phyloP scores from a whole-genome alignment of 768 basidiomycete genomes.

The Terana coerulea region DNA sequence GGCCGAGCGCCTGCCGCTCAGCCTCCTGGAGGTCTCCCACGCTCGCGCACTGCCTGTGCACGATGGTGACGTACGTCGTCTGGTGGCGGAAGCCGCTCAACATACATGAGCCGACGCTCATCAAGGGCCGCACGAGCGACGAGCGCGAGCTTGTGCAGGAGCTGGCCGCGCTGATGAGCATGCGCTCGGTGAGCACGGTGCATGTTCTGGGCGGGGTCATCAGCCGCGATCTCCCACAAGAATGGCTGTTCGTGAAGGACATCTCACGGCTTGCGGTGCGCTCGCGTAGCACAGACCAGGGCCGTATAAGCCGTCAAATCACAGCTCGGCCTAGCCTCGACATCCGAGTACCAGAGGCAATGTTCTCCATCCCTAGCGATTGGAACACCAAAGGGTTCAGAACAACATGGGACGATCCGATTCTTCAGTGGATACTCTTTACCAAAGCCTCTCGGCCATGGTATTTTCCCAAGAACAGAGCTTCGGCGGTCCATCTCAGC shows the following conservation, averaged over 20 bases:
- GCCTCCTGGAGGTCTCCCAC: constrained; percentile 34
- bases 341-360: no score
- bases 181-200: background rate
- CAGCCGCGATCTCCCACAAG: background rate
- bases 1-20: constrained; percentile 21
- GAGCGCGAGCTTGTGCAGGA: no score
- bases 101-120: constrained; percentile 17
- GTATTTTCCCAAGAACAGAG: no score
- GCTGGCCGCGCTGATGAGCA: background rate
- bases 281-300: no score
- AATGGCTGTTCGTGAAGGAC: background rate
- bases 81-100: constrained; percentile 41
- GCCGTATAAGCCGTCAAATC: no score
- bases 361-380: no score
- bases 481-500: no score
- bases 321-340: no score
- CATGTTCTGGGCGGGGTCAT: background rate
- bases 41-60: constrained; percentile 29
- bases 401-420: no score
- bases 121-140: background rate
- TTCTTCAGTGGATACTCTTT: no score
- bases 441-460: no score
- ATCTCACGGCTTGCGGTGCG: background rate
- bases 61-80: constrained; percentile 26
- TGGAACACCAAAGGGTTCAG: no score